Evolutionary conservation across 805 yeast genomes (phyloP).

Genomic region (Tetrapisispora arboricola): DNA sequence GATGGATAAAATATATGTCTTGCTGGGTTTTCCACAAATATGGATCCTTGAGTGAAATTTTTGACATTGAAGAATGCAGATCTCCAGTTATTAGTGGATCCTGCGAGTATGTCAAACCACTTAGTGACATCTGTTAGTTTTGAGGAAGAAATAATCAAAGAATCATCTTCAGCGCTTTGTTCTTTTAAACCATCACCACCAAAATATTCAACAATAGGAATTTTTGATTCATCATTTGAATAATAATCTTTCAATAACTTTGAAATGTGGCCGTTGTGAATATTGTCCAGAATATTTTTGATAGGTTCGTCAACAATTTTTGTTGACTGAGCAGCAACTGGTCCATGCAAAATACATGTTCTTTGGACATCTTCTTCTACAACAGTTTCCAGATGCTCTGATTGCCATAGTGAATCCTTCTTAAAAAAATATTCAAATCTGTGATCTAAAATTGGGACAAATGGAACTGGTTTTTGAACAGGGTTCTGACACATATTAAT

Average conservation of each 20-base stretch:
- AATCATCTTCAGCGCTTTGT: conserved; percentile 18
- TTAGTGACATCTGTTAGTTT: conserved; percentile 31
- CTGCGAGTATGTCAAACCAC: conserved; percentile 82
- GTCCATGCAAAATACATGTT: conserved; percentile 98
- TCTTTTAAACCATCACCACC: conserved; percentile 52
- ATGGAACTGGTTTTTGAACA: conserved; percentile 93
- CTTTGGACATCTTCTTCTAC: conserved; percentile 93
- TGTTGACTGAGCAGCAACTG: conserved; percentile 93
- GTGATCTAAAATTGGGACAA: conserved; percentile 89
- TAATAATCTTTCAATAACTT: conserved; percentile 61
- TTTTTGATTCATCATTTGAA: conserved; percentile 53
- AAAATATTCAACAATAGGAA: conserved; percentile 86
- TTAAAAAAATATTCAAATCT: conserved; percentile 93
- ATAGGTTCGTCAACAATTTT: conserved; percentile 86
- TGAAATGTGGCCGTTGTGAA: conserved; percentile 83
- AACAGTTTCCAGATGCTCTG: conserved; percentile 93
- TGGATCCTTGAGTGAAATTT: conserved; percentile 75
- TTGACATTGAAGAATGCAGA: conserved; percentile 75
- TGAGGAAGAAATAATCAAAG: conserved; percentile 18
- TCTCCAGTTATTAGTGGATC: conserved; percentile 73
- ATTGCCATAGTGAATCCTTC: conserved; percentile 98
- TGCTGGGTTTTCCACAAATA: conserved; percentile 70
- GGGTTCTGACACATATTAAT: conserved; percentile 75
- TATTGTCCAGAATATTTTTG: conserved; percentile 74
- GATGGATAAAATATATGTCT: conserved; percentile 72